Base-by-base conservation (phyloP, 306 rosid genomes). In the Delonix regia region DNA sequence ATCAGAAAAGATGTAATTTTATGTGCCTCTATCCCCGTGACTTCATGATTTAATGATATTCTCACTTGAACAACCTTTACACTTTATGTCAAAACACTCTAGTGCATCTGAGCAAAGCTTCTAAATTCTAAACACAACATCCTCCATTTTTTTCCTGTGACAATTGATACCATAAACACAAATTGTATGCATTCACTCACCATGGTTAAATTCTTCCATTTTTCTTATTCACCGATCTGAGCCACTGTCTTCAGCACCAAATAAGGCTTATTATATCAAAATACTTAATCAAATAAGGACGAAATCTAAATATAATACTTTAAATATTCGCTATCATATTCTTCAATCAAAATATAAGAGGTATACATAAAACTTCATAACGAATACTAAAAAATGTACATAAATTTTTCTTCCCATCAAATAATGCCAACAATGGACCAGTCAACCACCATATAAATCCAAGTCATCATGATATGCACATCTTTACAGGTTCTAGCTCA, bases 401-500 rank as follows among this genome's bases (percentile, higher is more conserved):
- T 13, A n/a, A 3, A 34, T 36, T 10, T 18, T 64, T 60, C 24
- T 19, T 38, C n/a, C 39, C 70, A 42, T 12, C 19, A 67, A 67
- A 42, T 49, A 79, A 79, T 75, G 70, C 62, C 82, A 80, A 73
- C 76, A 84, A 15, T 42, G 64, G 57, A 83, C 74, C 15, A 68
- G 34, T 41, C 52, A 69, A 52, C 65, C 34, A 75, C 65, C n/a
- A 44, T 24, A 85, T 61, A 38, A 83, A 85, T 80, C 64, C 49
- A 75, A 28, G 22, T 77, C 60, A 51, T 39, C 59, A 79, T 78
- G 61, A 86, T 84, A 85, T 90, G 85, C 96, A 90, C 94, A 89
- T 77, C 88, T 76, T 78, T 83, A 90, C 90, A 85, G 27, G 82
- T 85, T 34, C 75, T 65, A 61, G 83, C 59, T 78, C 41, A 68